Evolutionary conservation across 2,329 filamentous ascomycete species (phyloP).

Genomic region (Ascochyta pisi): DNA sequence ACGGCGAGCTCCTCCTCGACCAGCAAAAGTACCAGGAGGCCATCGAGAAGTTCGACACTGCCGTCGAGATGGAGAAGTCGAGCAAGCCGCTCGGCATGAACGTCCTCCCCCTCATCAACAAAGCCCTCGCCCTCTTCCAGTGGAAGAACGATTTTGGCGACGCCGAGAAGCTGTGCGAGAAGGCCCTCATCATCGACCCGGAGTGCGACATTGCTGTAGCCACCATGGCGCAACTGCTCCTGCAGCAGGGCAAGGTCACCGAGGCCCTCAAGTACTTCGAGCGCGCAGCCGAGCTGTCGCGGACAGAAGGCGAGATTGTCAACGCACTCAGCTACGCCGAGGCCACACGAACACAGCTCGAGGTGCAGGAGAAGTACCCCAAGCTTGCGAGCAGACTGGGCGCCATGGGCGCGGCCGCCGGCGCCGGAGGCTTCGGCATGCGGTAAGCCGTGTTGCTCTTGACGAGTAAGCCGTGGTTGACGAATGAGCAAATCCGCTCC

Average conservation of each 20-base stretch:
- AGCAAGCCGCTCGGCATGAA: conserved; percentile 96
- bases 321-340: conserved; percentile 97
- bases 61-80: conserved; percentile 98
- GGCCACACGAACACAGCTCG: conserved; percentile 92
- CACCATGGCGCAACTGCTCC: conserved; percentile 95
- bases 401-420: conserved; percentile 52
- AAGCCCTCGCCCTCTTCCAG: conserved; percentile 94
- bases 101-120: conserved; percentile 96
- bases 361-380: conserved; percentile 66
- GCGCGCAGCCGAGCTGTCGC: conserved; percentile 89
- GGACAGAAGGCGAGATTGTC: conserved; percentile 94
- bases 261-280: conserved; percentile 97
- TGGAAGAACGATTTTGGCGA: conserved; percentile 97
- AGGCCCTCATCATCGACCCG: conserved; percentile 95
- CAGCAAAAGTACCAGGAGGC: conserved; percentile 95
- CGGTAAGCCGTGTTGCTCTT: conserved; percentile 28
- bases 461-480: too few species aligned
- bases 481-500: background rate
- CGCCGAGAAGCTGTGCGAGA: conserved; percentile 95
- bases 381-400: conserved; percentile 57
- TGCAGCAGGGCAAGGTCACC: conserved; percentile 96
- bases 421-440: conserved; percentile 40
- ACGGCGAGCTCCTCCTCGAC: conserved; percentile 94
- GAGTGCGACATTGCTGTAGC: conserved; percentile 99
- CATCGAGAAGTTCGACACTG: conserved; percentile 96